A percentile compares a stretch with the other conserved stretches of the same genome.
Evolutionary conservation across 1,139 yeast genomes (phyloP).

Genomic region (Suhomyces maxii): DNA sequence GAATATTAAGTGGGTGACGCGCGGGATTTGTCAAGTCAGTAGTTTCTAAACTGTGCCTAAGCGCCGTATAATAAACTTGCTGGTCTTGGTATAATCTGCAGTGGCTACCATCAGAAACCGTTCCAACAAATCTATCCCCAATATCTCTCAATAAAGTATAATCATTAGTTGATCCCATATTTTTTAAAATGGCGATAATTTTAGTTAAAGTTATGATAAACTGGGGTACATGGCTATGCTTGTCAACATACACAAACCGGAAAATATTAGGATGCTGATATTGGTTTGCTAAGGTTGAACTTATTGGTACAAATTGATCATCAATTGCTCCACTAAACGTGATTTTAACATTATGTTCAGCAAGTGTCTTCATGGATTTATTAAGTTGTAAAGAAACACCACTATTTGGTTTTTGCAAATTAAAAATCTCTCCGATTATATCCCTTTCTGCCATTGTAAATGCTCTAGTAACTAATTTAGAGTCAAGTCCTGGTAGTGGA

Average conservation of each 20-base stretch:
- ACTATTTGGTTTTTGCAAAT: slow-evolving; percentile 41
- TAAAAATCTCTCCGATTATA: slow-evolving; percentile 49
- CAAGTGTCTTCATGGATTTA: slow-evolving; percentile 32
- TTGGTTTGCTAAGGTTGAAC: slow-evolving; percentile 45
- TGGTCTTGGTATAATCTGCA: slow-evolving; percentile 26
- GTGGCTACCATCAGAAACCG: slow-evolving; percentile 29
- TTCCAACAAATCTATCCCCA: slow-evolving; percentile 32
- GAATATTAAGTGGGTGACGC: slow-evolving; percentile 6
- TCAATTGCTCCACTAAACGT: slow-evolving; percentile 48
- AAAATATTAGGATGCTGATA: slow-evolving; percentile 55
- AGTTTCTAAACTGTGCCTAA: slow-evolving; percentile 39
- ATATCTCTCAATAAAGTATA: slow-evolving; percentile 34
- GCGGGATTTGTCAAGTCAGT: slow-evolving; percentile 25
- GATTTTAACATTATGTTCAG: slow-evolving; percentile 47
- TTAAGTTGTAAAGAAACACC: slow-evolving; percentile 30
- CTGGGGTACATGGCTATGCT: slow-evolving; percentile 26
- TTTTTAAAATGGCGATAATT: slow-evolving; percentile 35
- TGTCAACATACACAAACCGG: slow-evolving; percentile 38
- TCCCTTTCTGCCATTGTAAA: slow-evolving; percentile 49
- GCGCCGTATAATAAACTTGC: slow-evolving; percentile 29
- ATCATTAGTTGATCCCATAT: slow-evolving; percentile 37
- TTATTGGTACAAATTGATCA: slow-evolving; percentile 48
- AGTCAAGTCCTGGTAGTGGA: slow-evolving; percentile 43
- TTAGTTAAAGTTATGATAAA: slow-evolving; percentile 35
- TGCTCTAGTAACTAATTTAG: slow-evolving; percentile 49